Base-by-base conservation (phyloP, 1,139 yeast species). In the Torulaspora globosa region DNA sequence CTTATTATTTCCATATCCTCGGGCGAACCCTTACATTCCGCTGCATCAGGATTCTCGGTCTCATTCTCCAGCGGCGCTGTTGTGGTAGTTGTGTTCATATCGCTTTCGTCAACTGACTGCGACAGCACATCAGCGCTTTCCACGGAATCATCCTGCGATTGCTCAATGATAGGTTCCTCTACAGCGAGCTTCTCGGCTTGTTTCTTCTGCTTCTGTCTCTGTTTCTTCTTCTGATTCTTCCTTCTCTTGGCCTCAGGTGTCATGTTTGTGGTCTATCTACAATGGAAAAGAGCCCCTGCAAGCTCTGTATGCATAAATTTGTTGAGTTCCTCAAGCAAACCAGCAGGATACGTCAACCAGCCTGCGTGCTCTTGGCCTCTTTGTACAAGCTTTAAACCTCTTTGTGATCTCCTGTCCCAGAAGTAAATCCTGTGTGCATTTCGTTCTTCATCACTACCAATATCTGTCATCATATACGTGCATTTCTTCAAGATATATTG, bases 221-320 rank as follows among this genome's bases (percentile, higher is more conserved):
- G 54, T 53, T 61, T 63, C 54, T 63, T 65, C 54, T 63, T 63
- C 39, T 61, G 66, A 33, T 63, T 60, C 47, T 59, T 62, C 48
- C 56, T 58, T 49, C 54, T 62, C 51, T 57, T 63, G 33, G 67
- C 64, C 36, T 47, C 50, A 28, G 47, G 36, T 24, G 50, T 47
- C 50, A 47, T 47, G 33, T 18, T 11, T 39, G 36, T 35, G 18
- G 34, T 24, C 35, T 29, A 26, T 41, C 46, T 36, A 36, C 32
- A 36, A 36, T 16, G 31, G 36, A 16, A n/a, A 21, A 14, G 18
- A 18, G 15, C 26, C 34, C n/a, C 8, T 16, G 12, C 15, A 19
- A 32, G 21, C 33, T 12, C 42, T 18, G 31, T 30, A 18, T 31
- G 34, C 19, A 31, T 31, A 18, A 15, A 27, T 19, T 21, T 15